Evolutionary conservation across 345 rosid genomes (phyloP), one percentile per base, ranked within the genome.

Genomic region (Boechera retrofracta): DNA sequence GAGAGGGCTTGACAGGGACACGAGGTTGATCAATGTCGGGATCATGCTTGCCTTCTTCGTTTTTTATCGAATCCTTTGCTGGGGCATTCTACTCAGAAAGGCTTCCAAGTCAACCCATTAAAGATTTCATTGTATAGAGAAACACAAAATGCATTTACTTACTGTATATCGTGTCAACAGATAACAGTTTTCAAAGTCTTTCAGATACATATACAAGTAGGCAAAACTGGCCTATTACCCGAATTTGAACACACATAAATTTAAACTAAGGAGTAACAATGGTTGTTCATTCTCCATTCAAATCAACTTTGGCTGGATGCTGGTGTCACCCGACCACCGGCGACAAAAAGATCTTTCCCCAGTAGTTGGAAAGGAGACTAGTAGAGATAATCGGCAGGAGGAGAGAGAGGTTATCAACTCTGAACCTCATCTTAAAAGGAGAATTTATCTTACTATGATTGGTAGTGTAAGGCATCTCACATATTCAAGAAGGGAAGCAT

Each of bases 1-100:
- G 73, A 84, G 97, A 78, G 97, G 97, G 28, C 85, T 91, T 45
- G 91, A 88, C 10, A 64, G 67, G 77, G 97, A 94, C 53, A 80
- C 49, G 0, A 86, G 96, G 77, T 89, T 90, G 97, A 81, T 84
- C 64, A 91, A 91, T 38, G 97, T 89, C 7, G 98, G 91, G 26
- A 86, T 94, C 54, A 94, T 94, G 92, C 76, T 91, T n/a, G 96
- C 84, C 9, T 94, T 94, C 80, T 94, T 94, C 51, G 81, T 91
- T 12, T 79, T 89, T 38, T 91, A 94, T 74, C 90, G 98, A 0
- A 28, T 91, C 52, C 94, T 94, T 49, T 86, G 96, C 76, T 94
- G 97, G 98, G 67, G 82, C 56, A 82, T 94, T 79, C 91, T 94
- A 8, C 77, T 82, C 49, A 72, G 87, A 44, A 88, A 89, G 77